Base-by-base conservation (phyloP, 192 early-diverging fungal genomes). In the Podila verticillata region DNA sequence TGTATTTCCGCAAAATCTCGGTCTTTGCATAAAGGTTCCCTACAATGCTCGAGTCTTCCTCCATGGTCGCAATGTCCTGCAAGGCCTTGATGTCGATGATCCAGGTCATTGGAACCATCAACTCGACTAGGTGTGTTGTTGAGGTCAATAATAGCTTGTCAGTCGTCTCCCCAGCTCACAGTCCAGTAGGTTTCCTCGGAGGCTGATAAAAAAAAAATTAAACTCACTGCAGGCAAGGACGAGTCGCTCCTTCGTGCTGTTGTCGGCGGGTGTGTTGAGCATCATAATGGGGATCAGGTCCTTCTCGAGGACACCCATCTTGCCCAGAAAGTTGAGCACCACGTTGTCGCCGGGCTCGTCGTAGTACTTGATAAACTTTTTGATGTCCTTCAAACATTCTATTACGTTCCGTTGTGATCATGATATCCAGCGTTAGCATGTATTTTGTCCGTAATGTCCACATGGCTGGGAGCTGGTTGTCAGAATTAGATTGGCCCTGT, bases 81-180 rank as follows among this genome's bases (percentile, higher is more conserved):
- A 69, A 63, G 0, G 84, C 81, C 34, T 87, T 84, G 28, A 85
- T 77, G 56, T 89, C 88, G 57, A 94, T 80, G 61, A 92, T 91
- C 96, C 95, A 96, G 0, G 96, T 98, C 85, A 97, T 83, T 0
- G 95, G 94, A 32, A 96, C 94, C 48, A 98, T 85, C 35, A 98
- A 66, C 74, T 98, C 95, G 12, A 95, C 91, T 90, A 81, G 13
- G 10, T 22, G 20, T 26, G 61, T 34, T 9, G 9, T 5, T 31
- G n/a, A 44, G 2, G 34, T 61, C 19, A 20, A n/a, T n/a, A n/a
- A n/a, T n/a, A n/a, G n/a, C n/a, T n/a, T n/a, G 8, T 24, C 24
- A 66, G 22, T 57, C n/a, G 0, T 54, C 22, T 51, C 0, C 17
- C 22, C 49, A 19, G 7, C 12, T 51, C 51, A 24, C 24, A 54